Evolutionary conservation across 352 stramenopile species (phyloP).

Genomic region (Phytophthora chlamydospora): DNA sequence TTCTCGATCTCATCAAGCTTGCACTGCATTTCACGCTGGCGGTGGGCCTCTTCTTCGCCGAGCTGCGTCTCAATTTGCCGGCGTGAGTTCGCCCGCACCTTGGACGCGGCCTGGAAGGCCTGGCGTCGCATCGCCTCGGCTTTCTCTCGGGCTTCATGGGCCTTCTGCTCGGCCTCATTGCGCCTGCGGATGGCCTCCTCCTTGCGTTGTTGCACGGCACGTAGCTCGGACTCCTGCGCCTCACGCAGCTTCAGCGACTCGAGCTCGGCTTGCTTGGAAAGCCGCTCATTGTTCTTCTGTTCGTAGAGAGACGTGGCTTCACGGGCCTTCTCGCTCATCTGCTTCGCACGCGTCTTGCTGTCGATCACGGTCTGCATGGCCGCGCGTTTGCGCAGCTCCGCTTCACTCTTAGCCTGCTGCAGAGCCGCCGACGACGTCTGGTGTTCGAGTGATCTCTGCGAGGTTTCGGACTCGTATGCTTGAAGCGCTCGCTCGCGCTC

Average conservation of each 20-base stretch:
- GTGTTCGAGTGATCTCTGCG: slow-evolving; percentile 33
- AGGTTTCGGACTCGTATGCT: slow-evolving; percentile 52
- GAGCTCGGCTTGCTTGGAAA: slow-evolving; percentile 57
- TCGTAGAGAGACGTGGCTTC: slow-evolving; percentile 66
- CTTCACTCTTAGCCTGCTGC: slow-evolving; percentile 45
- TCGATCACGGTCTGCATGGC: slow-evolving; percentile 83
- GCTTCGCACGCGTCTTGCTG: slow-evolving; percentile 62
- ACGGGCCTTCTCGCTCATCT: slow-evolving; percentile 69
- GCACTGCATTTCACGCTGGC: slow-evolving; percentile 44
- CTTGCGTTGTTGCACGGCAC: slow-evolving; percentile 58
- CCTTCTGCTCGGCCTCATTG: slow-evolving; percentile 71
- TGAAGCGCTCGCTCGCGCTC: slow-evolving; percentile 68
- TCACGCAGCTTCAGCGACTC: slow-evolving; percentile 49
- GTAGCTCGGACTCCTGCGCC: slow-evolving; percentile 50
- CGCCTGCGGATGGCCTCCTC: slow-evolving; percentile 69
- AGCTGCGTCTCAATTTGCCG: slow-evolving; percentile 73
- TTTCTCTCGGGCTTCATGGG: slow-evolving; percentile 56
- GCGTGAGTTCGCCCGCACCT: slow-evolving; percentile 69
- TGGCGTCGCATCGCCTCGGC: slow-evolving; percentile 68
- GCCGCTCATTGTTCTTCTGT: slow-evolving; percentile 58
- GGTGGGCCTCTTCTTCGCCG: slow-evolving; percentile 60
- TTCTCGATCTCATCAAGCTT: slow-evolving; percentile 59
- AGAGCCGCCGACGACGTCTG: slow-evolving; percentile 45
- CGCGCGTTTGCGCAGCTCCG: slow-evolving; percentile 64
- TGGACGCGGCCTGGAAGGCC: slow-evolving; percentile 68